These are phyloP conservation scores for Aureobasidium zeae DNA, from an alignment of 2,329 filamentous ascomycete genomes.

Conservation along the genomic window DNA sequence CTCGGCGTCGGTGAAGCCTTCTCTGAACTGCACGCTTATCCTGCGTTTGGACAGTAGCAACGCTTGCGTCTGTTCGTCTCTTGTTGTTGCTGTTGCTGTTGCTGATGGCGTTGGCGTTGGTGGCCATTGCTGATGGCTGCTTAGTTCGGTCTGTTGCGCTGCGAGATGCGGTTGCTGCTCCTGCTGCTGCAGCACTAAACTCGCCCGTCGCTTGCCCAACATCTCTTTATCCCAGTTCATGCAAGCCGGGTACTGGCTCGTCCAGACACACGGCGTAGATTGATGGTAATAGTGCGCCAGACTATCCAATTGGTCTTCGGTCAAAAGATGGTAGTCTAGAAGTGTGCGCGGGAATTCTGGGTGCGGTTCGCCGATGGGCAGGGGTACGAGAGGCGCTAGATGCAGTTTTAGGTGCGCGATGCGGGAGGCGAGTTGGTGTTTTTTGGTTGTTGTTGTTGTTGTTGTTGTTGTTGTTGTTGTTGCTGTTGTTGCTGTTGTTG, in stretches of 20 bases:
- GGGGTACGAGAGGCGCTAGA: conserved; percentile 54
- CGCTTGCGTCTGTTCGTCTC: too few relatives aligned
- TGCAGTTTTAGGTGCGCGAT: conserved; percentile 56
- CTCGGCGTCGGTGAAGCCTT: conserved; percentile 30
- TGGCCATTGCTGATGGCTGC: too few relatives aligned
- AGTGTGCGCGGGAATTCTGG: conserved; percentile 56
- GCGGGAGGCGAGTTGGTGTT: conserved; percentile 44
- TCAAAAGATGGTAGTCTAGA: conserved; percentile 65
- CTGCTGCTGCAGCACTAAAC: neutral
- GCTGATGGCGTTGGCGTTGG: too few relatives aligned
- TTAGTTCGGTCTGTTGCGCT: too few relatives aligned
- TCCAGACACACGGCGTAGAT: conserved; percentile 47
- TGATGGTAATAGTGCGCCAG: conserved; percentile 69
- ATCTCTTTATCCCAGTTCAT: conserved; percentile 46
- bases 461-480: neutral
- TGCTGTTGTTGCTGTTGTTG: neutral
- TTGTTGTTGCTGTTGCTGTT: neutral
- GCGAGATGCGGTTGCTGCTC: too few relatives aligned
- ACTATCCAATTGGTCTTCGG: conserved; percentile 58
- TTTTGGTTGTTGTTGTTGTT: conserved; percentile 21
- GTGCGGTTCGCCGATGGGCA: conserved; percentile 52
- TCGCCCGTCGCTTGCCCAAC: neutral
- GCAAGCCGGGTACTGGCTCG: conserved; percentile 56
- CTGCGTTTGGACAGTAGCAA: neutral
- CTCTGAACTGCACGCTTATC: conserved; percentile 11